Evolutionary conservation across 2,329 filamentous ascomycete species (phyloP), one percentile per base, ranked within the genome.

Genomic region (Colletotrichum abscissum): DNA sequence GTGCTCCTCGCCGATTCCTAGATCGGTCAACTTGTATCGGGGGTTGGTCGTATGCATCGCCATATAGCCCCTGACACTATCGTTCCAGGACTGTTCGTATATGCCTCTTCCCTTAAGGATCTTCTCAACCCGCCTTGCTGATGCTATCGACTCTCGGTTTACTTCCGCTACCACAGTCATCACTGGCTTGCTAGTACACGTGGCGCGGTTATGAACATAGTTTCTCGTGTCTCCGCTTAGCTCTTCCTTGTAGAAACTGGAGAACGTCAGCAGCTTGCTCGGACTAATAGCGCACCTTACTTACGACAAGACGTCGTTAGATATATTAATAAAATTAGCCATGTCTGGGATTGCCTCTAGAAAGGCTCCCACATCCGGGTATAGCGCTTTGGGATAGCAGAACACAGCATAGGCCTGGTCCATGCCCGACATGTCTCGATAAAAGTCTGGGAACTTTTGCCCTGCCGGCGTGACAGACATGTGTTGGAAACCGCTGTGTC

Each of bases 271-370:
- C 14, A 30, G 57, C 66, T 11, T 67, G 59, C 24, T 19, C 52
- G 5, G 9, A n/a, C n/a, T 49, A 14, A 33, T 7, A 30, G 11
- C 28, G 16, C 26, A 19, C 9, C 52, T 59, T 16, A 76, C 76
- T 73, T 62, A 77, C 76, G 76, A 77, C n/a, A 77, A 56, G 30
- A 77, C 76, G 58, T 77, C 76, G 55, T 77, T 77, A 22, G 75
- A 74, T 30, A 76, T 73, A 54, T 77, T 72, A 38, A 77, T 77
- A 46, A 77, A 75, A 24, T 64, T 62, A 19, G 75, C 74, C 75
- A 77, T 77, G 56, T 77, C 76, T 5, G 76, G 76, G 33, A 77
- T 72, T 14, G 76, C 76, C 63, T 77, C 76, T 33, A 77, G 62
- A 49, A 71, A 76, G 16, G 66, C 52, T 12, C 60, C 64, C 14